Conservation (phyloP, 352 stramenopile species). For the Pythium plurisporium region DNA sequence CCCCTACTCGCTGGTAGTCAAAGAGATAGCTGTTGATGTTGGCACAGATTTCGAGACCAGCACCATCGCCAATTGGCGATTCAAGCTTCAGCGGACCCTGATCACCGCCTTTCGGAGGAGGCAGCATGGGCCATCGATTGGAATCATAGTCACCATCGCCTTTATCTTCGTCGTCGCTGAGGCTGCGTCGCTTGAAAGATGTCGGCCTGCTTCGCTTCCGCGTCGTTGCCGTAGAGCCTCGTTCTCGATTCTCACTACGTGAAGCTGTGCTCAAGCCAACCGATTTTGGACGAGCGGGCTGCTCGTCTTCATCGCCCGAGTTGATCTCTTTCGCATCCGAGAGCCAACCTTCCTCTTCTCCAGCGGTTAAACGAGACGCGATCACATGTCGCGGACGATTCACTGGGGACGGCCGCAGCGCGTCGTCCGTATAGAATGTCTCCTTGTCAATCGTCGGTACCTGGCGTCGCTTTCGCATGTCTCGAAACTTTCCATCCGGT, state of each 20-base stretch:
- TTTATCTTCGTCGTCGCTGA: slow-evolving; percentile 26
- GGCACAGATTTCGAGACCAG: slow-evolving; percentile 45
- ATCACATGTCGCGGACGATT: slow-evolving; percentile 37
- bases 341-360: slow-evolving; percentile 44
- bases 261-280: too few relatives aligned
- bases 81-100: slow-evolving; percentile 41
- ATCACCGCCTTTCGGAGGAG: slow-evolving; percentile 33
- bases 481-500: slow-evolving; percentile 1
- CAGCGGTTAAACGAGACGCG: slow-evolving; percentile 25
- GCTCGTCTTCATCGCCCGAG: slow-evolving; percentile 12
- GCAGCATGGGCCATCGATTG: slow-evolving; percentile 52
- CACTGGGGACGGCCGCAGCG: slow-evolving; percentile 13
- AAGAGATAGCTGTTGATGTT: slow-evolving; percentile 76
- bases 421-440: slow-evolving; percentile 36
- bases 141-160: slow-evolving; percentile 10
- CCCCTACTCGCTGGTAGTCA: slow-evolving; percentile 70
- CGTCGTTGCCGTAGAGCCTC: neutral
- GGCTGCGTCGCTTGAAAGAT: neutral
- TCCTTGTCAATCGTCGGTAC: slow-evolving; percentile 23
- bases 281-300: neutral
- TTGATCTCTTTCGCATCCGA: slow-evolving; percentile 52
- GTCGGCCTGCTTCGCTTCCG: slow-evolving; percentile 7
- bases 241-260: neutral
- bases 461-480: slow-evolving; percentile 3
- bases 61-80: slow-evolving; percentile 1